These are phyloP conservation scores for Edaphochlamys debaryana DNA, from an alignment of 139 green algal genomes.

Conservation along the genomic window DNA sequence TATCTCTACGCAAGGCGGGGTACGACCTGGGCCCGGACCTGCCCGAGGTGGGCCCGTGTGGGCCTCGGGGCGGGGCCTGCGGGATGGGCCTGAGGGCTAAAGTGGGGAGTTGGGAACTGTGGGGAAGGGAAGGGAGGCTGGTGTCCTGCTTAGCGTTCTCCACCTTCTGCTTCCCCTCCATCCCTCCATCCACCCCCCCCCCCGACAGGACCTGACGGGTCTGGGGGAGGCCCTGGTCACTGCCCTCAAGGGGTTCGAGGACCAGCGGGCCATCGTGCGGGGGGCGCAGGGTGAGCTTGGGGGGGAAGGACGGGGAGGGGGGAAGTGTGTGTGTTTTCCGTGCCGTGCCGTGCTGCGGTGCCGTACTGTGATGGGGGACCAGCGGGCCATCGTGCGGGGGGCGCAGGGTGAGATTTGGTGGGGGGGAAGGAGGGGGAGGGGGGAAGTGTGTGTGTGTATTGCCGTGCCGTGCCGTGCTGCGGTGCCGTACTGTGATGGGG, in stretches of 20 bases:
- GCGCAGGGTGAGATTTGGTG: constrained; percentile 12
- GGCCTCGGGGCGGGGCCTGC: not conserved
- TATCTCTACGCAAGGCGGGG: constrained; percentile 57
- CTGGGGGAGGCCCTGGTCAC: constrained; percentile 79
- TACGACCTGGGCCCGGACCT: constrained; percentile 84
- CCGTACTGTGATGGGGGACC: no score
- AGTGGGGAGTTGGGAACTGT: no score
- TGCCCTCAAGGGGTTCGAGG: constrained; percentile 73
- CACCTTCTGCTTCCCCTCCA: no score
- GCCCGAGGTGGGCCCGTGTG: constrained; percentile 22
- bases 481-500: no score
- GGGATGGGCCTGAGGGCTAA: no score
- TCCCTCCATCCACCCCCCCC: not conserved
- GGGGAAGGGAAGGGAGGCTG: no score
- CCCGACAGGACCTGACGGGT: not conserved
- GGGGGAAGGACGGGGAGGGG: not conserved
- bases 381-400: constrained; percentile 54
- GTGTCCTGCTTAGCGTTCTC: no score
- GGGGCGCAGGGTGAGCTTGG: constrained; percentile 21
- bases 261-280: constrained; percentile 63
- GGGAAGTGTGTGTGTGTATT: no score
- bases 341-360: no score
- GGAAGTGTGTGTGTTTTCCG: no score
- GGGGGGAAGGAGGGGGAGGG: not conserved
- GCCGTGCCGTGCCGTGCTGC: no score